Evolutionary conservation across 2,329 filamentous ascomycete species (phyloP).

Genomic region (Cryphonectria naterciae): DNA sequence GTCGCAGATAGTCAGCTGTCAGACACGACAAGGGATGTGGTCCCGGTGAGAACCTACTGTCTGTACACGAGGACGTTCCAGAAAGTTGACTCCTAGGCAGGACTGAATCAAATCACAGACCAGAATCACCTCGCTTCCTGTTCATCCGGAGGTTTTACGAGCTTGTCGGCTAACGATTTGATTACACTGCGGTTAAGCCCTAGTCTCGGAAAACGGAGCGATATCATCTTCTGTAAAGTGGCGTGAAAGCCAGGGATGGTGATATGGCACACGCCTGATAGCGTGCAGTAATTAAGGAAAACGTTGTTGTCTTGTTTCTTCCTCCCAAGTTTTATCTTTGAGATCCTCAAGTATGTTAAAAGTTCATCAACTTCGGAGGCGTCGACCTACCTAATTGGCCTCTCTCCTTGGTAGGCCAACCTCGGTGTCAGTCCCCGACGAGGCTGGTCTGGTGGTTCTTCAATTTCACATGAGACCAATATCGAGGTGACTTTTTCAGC

Average conservation of each 20-base stretch:
- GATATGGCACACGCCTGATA: background rate
- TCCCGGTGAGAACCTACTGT: background rate
- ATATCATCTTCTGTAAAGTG: background rate
- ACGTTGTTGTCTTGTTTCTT: too few relatives aligned
- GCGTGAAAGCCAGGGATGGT: background rate
- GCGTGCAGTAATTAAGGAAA: too few relatives aligned
- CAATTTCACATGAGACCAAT: background rate
- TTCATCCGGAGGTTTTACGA: too few relatives aligned
- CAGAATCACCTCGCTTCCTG: too few relatives aligned
- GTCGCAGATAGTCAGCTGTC: too few relatives aligned
- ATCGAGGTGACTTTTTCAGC: background rate
- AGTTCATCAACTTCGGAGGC: background rate
- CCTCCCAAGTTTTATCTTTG: too few relatives aligned
- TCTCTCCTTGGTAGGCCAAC: background rate
- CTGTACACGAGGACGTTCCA: background rate
- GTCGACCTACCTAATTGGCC: background rate
- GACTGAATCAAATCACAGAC: too few relatives aligned
- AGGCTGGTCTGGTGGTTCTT: background rate
- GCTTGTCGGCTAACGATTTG: too few relatives aligned
- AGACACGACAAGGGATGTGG: too few relatives aligned
- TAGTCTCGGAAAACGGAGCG: too few relatives aligned
- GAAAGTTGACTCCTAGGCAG: background rate
- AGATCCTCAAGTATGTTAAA: background rate
- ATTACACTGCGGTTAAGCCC: too few relatives aligned
- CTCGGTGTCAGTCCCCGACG: background rate